A percentile compares a stretch with the other conserved stretches of the same genome.
Conservation (phyloP, 2,329 filamentous ascomycete genomes). For the Thelonectria rubi region DNA sequence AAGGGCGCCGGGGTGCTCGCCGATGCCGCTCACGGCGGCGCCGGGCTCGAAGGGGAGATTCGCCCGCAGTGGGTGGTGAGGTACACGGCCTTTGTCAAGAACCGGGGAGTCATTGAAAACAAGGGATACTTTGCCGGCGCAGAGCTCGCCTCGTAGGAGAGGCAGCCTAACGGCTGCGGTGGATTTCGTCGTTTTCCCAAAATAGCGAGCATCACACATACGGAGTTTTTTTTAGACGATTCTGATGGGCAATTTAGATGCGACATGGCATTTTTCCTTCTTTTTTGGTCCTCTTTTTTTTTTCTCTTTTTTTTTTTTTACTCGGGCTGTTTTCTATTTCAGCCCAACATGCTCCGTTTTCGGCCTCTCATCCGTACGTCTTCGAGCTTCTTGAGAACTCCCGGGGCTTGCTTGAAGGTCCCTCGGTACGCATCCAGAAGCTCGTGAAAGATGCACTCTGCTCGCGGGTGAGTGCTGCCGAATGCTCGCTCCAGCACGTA, state of each 20-base stretch:
- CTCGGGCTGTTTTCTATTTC: conserved; percentile 25
- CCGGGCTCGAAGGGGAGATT: conserved; percentile 78
- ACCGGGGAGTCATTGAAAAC: conserved; percentile 95
- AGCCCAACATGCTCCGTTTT: conserved; percentile 98
- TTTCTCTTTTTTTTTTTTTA: too few relatives aligned
- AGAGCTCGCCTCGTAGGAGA: conserved; percentile 61
- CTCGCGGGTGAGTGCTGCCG: conserved; percentile 89
- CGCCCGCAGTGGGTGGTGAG: conserved; percentile 95
- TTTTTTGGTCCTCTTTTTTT: conserved; percentile 20
- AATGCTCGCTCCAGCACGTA: conserved; percentile 97
- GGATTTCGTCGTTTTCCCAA: conserved; percentile 35
- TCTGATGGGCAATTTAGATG: conserved; percentile 39
- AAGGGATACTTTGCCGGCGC: conserved; percentile 97
- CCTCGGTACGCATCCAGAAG: conserved; percentile 78
- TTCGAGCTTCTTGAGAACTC: conserved; percentile 83
- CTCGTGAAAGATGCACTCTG: conserved; percentile 78
- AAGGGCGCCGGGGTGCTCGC: conserved; percentile 81
- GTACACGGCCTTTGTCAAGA: conserved; percentile 93
- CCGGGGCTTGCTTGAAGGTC: conserved; percentile 77
- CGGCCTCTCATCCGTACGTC: conserved; percentile 93
- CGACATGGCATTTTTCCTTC: conserved; percentile 30
- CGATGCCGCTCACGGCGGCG: conserved; percentile 57
- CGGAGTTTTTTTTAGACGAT: conserved; percentile 41
- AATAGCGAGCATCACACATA: conserved; percentile 48
- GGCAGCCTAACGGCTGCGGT: conserved; percentile 9